Percentiles rank a stretch among this genome's conserved stretches.
Evolutionary conservation across 345 rosid species (phyloP).

Genomic region (Populus tremula): DNA sequence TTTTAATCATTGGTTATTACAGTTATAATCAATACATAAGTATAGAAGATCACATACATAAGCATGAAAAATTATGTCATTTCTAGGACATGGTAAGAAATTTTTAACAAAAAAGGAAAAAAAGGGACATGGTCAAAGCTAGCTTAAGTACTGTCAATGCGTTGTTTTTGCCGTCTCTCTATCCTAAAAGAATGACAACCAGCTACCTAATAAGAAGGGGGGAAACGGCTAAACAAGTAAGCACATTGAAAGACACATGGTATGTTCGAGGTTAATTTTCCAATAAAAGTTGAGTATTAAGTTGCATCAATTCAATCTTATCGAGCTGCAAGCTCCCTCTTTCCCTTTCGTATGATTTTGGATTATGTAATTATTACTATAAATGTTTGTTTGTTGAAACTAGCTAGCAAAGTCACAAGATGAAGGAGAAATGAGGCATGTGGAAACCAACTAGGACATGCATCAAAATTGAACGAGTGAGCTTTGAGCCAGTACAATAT

Average conservation of each 20-base stretch:
- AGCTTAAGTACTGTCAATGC: too few species aligned
- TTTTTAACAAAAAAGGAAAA: too few species aligned
- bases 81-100: too few species aligned
- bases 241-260: conserved; percentile 16
- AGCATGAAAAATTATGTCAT: too few species aligned
- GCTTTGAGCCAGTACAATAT: not conserved
- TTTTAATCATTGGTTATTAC: too few species aligned
- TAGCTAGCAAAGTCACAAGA: conserved; percentile 6
- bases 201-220: too few species aligned
- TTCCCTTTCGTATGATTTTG: not conserved
- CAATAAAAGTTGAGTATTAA: not conserved
- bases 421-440: conserved; percentile 20
- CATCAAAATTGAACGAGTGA: too few species aligned
- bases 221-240: not conserved
- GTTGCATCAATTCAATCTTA: conserved; percentile 33
- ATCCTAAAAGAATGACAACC: too few species aligned
- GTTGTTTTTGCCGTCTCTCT: too few species aligned
- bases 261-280: conserved; percentile 7
- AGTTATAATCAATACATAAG: too few species aligned
- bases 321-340: conserved; percentile 25
- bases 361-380: not conserved
- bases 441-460: conserved; percentile 1
- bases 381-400: conserved; percentile 19
- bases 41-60: too few species aligned
- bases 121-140: too few species aligned